Conservation (phyloP, 1,139 yeast species). For the Blastobotrys proliferans region DNA sequence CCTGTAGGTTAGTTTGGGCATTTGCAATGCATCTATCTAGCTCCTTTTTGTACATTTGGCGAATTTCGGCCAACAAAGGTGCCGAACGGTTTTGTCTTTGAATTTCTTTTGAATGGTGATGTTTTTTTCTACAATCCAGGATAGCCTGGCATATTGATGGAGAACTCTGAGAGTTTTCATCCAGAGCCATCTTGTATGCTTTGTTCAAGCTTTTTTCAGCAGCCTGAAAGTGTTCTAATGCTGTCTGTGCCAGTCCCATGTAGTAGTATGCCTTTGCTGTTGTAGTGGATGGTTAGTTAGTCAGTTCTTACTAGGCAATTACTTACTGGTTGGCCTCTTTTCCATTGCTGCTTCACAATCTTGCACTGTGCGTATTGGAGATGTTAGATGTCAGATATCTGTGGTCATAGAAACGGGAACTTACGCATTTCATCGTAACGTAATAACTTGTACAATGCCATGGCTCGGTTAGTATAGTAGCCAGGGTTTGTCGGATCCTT, state of each 20-base stretch:
- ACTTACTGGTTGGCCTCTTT: slow-evolving; percentile 27
- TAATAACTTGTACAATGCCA: slow-evolving; percentile 26
- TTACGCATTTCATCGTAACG: slow-evolving; percentile 26
- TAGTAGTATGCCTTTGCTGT: slow-evolving; percentile 33
- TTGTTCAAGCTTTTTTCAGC: slow-evolving; percentile 33
- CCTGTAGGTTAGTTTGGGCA: slow-evolving; percentile 20
- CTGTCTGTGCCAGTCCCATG: slow-evolving; percentile 31
- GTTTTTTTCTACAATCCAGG: slow-evolving; percentile 30
- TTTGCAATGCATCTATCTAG: slow-evolving; percentile 22
- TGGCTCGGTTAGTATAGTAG: slow-evolving; percentile 32
- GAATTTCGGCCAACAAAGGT: slow-evolving; percentile 32
- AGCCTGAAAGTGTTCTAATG: slow-evolving; percentile 28
- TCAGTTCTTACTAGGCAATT: neutral
- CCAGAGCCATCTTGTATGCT: slow-evolving; percentile 35
- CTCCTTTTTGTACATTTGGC: slow-evolving; percentile 28
- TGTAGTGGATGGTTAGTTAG: slow-evolving; percentile 18
- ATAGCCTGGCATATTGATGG: slow-evolving; percentile 30
- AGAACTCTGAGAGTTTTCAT: slow-evolving; percentile 28
- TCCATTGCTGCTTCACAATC: slow-evolving; percentile 37
- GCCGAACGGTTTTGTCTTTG: slow-evolving; percentile 24
- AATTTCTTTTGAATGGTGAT: slow-evolving; percentile 28
- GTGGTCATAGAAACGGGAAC: slow-evolving; percentile 1
- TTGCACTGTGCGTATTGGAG: slow-evolving; percentile 16
- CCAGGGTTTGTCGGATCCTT: slow-evolving; percentile 28
- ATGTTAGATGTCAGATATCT: neutral